Evolutionary conservation across 2,329 filamentous ascomycete species (phyloP).

Genomic region (Xylaria sp.): DNA sequence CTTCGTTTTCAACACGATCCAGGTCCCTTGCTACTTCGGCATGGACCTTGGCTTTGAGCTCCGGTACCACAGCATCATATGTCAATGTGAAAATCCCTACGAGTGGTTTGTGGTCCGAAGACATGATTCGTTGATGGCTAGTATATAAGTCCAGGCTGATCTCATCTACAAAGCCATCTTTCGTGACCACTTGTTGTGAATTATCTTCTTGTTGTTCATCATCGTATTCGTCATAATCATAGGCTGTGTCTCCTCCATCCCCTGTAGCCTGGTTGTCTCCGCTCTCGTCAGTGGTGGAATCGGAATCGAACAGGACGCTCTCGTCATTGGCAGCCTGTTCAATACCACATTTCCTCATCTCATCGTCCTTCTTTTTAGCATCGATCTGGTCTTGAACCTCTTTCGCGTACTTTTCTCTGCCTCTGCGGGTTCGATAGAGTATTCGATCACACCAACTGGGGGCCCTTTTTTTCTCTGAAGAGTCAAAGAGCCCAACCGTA

Average conservation of each 20-base stretch:
- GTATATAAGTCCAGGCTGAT: conserved; percentile 76
- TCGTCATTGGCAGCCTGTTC: conserved; percentile 81
- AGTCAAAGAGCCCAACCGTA: conserved; percentile 91
- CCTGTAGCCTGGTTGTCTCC: conserved; percentile 56
- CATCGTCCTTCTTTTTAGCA: conserved; percentile 78
- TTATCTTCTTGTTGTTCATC: conserved; percentile 56
- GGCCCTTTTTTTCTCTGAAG: conserved; percentile 90
- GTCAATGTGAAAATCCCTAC: conserved; percentile 84
- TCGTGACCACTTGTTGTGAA: conserved; percentile 64
- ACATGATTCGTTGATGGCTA: conserved; percentile 88
- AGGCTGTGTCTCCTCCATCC: conserved; percentile 54
- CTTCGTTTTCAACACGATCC: conserved; percentile 92
- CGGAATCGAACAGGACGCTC: conserved; percentile 88
- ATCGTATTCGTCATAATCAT: conserved; percentile 71
- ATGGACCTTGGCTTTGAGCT: conserved; percentile 84
- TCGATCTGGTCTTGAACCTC: conserved; percentile 71
- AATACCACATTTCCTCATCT: conserved; percentile 84
- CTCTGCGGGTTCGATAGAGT: conserved; percentile 80
- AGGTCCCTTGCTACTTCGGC: conserved; percentile 88
- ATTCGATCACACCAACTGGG: conserved; percentile 99
- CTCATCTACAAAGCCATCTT: conserved; percentile 66
- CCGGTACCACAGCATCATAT: conserved; percentile 87
- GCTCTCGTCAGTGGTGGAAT: conserved; percentile 77
- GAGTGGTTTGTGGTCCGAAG: conserved; percentile 95
- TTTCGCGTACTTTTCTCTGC: conserved; percentile 73